phyloP scores from a whole-genome alignment of 2,329 filamentous ascomycete species.

The Alternaria ventricosa region DNA sequence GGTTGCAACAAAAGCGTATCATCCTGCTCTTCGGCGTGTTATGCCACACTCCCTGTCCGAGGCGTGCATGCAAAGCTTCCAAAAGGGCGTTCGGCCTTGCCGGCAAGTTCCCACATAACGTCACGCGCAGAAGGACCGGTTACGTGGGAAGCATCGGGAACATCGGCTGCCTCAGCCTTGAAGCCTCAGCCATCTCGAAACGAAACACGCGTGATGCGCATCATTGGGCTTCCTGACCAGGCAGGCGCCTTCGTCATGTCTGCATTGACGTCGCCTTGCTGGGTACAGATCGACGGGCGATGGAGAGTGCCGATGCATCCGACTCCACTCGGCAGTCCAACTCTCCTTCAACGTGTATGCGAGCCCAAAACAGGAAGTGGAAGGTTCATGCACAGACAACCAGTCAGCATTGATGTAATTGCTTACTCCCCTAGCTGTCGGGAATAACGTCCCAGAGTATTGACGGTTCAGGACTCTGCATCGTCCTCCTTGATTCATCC shows the following conservation, averaged over 20 bases:
- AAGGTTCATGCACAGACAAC: neutral
- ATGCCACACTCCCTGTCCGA: conserved; percentile 39
- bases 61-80: conserved; percentile 19
- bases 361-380: neutral
- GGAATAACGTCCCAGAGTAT: neutral
- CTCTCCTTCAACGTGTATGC: neutral
- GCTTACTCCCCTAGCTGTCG: neutral
- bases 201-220: conserved; percentile 14
- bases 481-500: neutral
- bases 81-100: neutral
- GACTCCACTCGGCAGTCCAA: neutral
- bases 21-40: conserved; percentile 5
- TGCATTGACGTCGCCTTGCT: conserved; percentile 3
- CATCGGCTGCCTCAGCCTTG: conserved; percentile 23
- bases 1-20: conserved; percentile 21
- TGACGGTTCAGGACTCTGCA: neutral
- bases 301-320: neutral
- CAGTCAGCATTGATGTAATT: neutral
- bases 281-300: neutral
- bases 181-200: conserved; percentile 17
- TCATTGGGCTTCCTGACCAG: conserved; percentile 7
- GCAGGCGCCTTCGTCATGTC: conserved; percentile 1
- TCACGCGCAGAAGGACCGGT: conserved; percentile 8
- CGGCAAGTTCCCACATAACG: conserved; percentile 6
- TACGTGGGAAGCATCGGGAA: conserved; percentile 7